Evolutionary conservation across 352 stramenopile species (phyloP).

Genomic region (Phytophthora boehmeriae): DNA sequence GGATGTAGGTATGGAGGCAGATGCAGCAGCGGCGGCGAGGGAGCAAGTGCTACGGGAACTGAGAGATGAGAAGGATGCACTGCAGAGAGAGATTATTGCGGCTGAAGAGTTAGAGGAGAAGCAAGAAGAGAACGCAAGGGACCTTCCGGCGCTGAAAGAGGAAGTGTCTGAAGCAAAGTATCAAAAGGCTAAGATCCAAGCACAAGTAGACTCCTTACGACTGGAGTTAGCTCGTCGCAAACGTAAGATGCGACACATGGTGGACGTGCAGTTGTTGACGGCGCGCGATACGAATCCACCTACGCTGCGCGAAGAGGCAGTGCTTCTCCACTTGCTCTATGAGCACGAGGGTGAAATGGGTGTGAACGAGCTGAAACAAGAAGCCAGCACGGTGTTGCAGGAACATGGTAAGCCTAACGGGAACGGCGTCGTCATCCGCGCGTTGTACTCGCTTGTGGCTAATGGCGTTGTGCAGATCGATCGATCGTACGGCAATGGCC

Average conservation of each 20-base stretch:
- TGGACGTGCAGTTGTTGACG: constrained; percentile 62
- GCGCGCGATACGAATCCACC: constrained; percentile 51
- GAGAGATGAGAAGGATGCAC: constrained; percentile 46
- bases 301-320: constrained; percentile 55
- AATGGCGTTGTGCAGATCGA: constrained; percentile 79
- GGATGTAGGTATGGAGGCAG: constrained; percentile 22
- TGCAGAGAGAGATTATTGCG: constrained; percentile 53
- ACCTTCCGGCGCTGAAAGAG: constrained; percentile 45
- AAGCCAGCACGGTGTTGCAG: constrained; percentile 46
- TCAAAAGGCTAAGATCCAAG: constrained; percentile 25
- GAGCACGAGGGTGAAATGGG: constrained; percentile 67
- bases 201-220: constrained; percentile 44
- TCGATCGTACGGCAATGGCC: constrained; percentile 60
- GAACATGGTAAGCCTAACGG: constrained; percentile 49
- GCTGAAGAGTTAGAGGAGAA: constrained; percentile 48
- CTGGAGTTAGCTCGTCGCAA: constrained; percentile 52
- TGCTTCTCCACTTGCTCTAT: constrained; percentile 70
- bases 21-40: constrained; percentile 19
- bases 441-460: constrained; percentile 70
- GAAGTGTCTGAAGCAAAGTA: constrained; percentile 35
- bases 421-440: constrained; percentile 53
- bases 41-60: constrained; percentile 46
- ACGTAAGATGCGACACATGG: constrained; percentile 70
- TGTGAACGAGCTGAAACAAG: constrained; percentile 64
- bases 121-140: constrained; percentile 37